Percentiles rank a stretch among this genome's conserved stretches.
Evolutionary conservation across 371 early-diverging fungal species (phyloP).

Genomic region (Dichotomocladium elegans): DNA sequence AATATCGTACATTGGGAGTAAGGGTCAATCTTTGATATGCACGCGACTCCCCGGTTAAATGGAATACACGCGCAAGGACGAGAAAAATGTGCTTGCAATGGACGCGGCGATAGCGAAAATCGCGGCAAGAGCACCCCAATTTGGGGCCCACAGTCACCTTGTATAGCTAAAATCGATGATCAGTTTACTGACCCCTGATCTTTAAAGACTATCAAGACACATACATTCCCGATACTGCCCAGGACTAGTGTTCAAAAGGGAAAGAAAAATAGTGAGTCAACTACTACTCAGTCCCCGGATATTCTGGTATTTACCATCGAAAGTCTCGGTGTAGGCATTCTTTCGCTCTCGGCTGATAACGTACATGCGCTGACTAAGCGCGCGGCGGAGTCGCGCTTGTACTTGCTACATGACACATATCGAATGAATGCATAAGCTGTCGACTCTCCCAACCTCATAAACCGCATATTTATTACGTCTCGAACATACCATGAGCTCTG

Average conservation of each 20-base stretch:
- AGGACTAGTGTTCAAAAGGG: slow-evolving; percentile 19
- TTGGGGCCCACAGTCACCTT: slow-evolving; percentile 13
- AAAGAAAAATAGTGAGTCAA: too few relatives aligned
- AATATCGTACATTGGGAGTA: background rate
- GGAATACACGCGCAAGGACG: slow-evolving; percentile 28
- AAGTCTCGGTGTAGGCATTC: slow-evolving; percentile 6
- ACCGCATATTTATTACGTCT: too few relatives aligned
- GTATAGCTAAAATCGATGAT: slow-evolving; percentile 17
- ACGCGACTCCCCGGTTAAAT: slow-evolving; percentile 7
- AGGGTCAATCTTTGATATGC: slow-evolving; percentile 1
- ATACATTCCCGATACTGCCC: slow-evolving; percentile 38
- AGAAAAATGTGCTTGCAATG: slow-evolving; percentile 37
- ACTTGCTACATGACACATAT: slow-evolving; percentile 16
- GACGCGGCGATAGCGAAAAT: slow-evolving; percentile 4
- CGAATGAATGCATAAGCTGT: too few relatives aligned
- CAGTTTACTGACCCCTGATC: background rate
- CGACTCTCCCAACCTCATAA: too few relatives aligned
- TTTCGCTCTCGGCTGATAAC: slow-evolving; percentile 13
- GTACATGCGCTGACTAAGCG: slow-evolving; percentile 25
- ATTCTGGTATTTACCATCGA: too few relatives aligned
- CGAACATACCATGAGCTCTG: too few relatives aligned
- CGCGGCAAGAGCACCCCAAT: slow-evolving; percentile 24
- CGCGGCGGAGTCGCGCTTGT: slow-evolving; percentile 19
- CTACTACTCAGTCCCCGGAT: too few relatives aligned
- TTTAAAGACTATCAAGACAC: background rate